Evolutionary conservation across 192 early-diverging fungal species (phyloP).

Genomic region (Cetraspora pellucida): DNA sequence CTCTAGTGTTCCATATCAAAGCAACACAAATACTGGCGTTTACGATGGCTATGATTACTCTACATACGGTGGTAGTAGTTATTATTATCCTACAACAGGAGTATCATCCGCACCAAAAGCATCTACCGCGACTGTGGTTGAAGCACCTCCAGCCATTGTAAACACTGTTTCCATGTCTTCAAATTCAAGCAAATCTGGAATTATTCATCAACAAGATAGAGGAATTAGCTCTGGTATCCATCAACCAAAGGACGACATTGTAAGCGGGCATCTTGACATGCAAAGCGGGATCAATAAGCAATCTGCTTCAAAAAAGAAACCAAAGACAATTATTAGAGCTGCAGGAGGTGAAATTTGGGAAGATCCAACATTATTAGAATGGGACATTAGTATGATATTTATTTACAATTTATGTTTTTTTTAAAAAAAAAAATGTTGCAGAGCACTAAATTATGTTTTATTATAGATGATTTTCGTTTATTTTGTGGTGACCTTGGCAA

Average conservation of each 20-base stretch:
- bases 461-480: slow-evolving; percentile 84
- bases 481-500: slow-evolving; percentile 95
- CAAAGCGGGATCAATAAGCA: slow-evolving; percentile 1
- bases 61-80: not conserved
- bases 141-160: slow-evolving; percentile 22
- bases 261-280: not conserved
- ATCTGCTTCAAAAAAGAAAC: slow-evolving; percentile 21
- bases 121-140: slow-evolving; percentile 22
- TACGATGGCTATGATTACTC: slow-evolving; percentile 9
- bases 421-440: not conserved
- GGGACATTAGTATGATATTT: slow-evolving; percentile 68
- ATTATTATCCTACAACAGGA: slow-evolving; percentile 9
- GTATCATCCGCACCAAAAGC: not conserved
- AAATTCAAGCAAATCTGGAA: not conserved
- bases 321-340: slow-evolving; percentile 63
- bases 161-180: slow-evolving; percentile 8
- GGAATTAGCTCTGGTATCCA: not conserved
- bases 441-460: not conserved
- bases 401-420: not conserved
- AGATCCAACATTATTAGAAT: slow-evolving; percentile 81
- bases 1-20: not conserved
- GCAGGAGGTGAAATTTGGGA: slow-evolving; percentile 96
- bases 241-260: slow-evolving; percentile 10
- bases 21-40: not conserved
- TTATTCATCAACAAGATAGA: slow-evolving; percentile 6